Conservation (phyloP, 306 rosid genomes). For the Arachis stenosperma region DNA sequence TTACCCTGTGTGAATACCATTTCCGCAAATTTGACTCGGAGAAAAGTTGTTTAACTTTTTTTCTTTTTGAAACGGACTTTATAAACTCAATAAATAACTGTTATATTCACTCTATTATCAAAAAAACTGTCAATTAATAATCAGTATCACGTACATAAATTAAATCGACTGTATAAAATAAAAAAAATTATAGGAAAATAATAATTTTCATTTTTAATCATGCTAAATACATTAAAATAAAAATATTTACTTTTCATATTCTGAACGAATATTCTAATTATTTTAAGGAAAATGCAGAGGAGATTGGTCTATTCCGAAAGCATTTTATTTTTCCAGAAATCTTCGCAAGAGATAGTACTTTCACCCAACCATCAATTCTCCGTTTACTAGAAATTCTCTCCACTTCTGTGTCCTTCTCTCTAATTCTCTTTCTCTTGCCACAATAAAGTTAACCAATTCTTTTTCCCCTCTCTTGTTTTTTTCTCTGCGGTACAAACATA, state of each 20-base stretch:
- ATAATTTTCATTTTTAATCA: no score
- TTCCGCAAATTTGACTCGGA: not conserved
- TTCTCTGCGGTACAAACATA: no score
- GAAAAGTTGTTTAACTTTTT: not conserved
- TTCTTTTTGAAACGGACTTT: not conserved
- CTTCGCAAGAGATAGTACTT: constrained; percentile 64
- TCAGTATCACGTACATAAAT: no score
- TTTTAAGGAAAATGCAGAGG: constrained; percentile 46
- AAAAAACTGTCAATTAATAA: no score
- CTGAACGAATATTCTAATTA: no score
- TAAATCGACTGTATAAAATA: no score
- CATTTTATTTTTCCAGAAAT: constrained; percentile 65
- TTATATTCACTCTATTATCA: no score
- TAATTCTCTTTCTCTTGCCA: constrained; percentile 30
- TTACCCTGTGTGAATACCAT: not conserved
- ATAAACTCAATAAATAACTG: no score
- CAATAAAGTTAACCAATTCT: not conserved
- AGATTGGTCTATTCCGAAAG: constrained; percentile 55
- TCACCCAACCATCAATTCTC: constrained; percentile 48
- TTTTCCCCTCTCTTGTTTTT: not conserved
- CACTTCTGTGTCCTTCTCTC: constrained; percentile 43
- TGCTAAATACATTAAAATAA: no score
- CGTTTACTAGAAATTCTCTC: constrained; percentile 53
- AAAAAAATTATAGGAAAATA: no score
- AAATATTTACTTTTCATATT: no score